Evolutionary conservation across 176 grass and related monocot species (phyloP).

Genomic region (Oryza brachyantha): DNA sequence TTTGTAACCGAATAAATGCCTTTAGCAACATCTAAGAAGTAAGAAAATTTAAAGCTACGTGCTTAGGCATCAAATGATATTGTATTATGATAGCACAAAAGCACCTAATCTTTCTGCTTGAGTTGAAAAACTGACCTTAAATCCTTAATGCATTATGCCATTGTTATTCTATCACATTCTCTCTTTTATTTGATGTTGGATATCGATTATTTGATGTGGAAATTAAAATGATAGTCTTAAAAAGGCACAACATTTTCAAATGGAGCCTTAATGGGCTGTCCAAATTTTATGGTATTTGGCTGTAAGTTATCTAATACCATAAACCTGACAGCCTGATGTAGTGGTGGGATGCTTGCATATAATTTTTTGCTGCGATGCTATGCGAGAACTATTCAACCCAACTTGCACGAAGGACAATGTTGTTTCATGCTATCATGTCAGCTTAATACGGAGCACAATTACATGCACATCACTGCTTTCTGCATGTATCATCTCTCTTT

Average conservation of each 20-base stretch:
- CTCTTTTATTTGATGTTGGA: slow-evolving; percentile 1
- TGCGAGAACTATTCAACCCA: not conserved
- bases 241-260: not conserved
- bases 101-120: not conserved
- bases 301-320: not conserved
- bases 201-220: too few species aligned
- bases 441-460: not conserved
- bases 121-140: not conserved
- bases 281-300: not conserved
- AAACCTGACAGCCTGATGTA: not conserved
- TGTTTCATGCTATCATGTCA: not conserved
- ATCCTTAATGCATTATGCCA: not conserved
- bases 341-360: not conserved
- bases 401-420: not conserved
- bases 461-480: not conserved
- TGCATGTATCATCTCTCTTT: not conserved
- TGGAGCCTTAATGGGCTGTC: too few species aligned
- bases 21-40: not conserved
- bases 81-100: not conserved
- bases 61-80: not conserved
- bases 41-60: not conserved
- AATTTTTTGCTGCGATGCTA: slow-evolving; percentile 4
- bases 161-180: not conserved
- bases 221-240: not conserved
- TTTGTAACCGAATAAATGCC: not conserved